Base-by-base conservation (phyloP, 768 basidiomycete genomes). In the Ramaria rubella region DNA sequence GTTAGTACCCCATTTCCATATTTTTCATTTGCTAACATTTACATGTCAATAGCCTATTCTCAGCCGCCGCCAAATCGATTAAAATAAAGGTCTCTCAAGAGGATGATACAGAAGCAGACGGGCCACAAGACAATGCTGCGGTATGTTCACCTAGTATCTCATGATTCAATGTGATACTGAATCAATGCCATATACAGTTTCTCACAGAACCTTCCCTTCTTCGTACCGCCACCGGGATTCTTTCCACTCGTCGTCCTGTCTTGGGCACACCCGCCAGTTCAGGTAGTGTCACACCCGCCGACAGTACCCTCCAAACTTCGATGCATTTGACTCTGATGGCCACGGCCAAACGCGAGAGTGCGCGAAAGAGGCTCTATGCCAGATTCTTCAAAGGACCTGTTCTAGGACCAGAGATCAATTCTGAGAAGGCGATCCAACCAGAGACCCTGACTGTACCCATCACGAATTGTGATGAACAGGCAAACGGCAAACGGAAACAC, bases 51-150 rank as follows among this genome's bases (percentile, higher is more conserved):
- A 93, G 90, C 64, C 70, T 95, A 52, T 96, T 90, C 69, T 73
- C 85, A 1, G 83, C 86, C 14, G 91, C 93, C 19, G 85, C 93
- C 0, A 86, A 85, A 60, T 81, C 89, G 27, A 91, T 97, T 52
- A 81, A 84, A 57, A 77, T 94, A 40, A 85, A 83, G 65, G 66
- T 86, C 55, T 67, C 75, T 19, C 77, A 75, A 51, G 77, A 77
- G 52, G 78, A 79, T 17, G 77, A 75, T n/a, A 70, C 71, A 43
- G 75, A 67, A 50, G 49, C 5, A 51, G 29, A 36, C 34, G 33
- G n/a, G n/a, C n/a, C n/a, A n/a, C n/a, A n/a, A n/a, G n/a, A n/a
- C n/a, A n/a, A 33, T 34, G 21, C n/a, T 33, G 64, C 64, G 63
- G 58, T 66, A 59, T 27, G 62, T 61, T 40, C 17, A 29, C n/a